Conservation (phyloP, 371 early-diverging fungal species). For the Syncephalis plumigaleata region DNA sequence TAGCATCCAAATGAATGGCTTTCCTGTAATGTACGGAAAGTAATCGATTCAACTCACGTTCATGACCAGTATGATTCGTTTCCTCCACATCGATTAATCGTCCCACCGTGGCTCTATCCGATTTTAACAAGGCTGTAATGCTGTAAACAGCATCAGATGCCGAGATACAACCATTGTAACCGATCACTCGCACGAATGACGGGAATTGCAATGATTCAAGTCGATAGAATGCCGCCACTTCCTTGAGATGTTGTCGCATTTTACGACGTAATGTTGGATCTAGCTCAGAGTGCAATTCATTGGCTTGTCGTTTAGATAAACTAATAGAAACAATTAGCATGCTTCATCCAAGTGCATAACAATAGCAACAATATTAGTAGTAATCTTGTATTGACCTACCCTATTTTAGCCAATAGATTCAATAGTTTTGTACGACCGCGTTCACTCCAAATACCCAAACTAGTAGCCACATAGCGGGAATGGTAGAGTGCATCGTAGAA, state of each 20-base stretch:
- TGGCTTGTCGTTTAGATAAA: constrained; percentile 35
- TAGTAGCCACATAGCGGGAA: constrained; percentile 66
- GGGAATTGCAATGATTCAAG: constrained; percentile 55
- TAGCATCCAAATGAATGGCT: no score
- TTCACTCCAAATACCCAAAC: constrained; percentile 73
- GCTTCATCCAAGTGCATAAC: no score
- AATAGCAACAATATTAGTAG: not conserved
- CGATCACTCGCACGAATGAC: constrained; percentile 65
- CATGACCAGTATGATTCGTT: not conserved
- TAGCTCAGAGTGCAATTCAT: constrained; percentile 63
- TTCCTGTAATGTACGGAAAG: no score
- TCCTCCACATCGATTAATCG: constrained; percentile 5
- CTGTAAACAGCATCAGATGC: constrained; percentile 74
- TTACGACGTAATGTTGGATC: constrained; percentile 48
- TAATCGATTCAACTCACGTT: no score
- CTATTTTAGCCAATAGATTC: constrained; percentile 76
- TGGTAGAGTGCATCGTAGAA: constrained; percentile 72
- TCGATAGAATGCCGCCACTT: constrained; percentile 59
- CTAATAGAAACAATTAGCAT: constrained; percentile 21
- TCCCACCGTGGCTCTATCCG: constrained; percentile 6
- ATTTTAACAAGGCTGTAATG: constrained; percentile 53
- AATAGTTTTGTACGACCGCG: constrained; percentile 54
- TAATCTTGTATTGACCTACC: constrained; percentile 18
- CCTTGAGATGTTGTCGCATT: constrained; percentile 39
- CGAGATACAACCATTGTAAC: constrained; percentile 49